These are phyloP conservation scores for Amphirosellinia nigrospora DNA, from an alignment of 495 filamentous ascomycete species.

Conservation along the genomic window DNA sequence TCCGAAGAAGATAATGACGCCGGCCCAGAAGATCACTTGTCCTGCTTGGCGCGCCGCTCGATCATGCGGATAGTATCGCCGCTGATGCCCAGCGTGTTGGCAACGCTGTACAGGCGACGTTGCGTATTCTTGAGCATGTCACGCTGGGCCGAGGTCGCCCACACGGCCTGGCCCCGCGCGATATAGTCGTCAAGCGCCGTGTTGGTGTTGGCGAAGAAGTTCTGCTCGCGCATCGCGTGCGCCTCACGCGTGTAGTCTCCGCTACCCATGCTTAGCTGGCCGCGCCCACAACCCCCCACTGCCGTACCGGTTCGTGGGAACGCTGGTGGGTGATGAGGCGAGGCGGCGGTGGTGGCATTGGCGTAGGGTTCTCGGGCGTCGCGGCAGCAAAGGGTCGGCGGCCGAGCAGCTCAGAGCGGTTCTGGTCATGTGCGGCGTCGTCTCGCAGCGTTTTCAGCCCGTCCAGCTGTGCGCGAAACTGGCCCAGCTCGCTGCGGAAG, in stretches of 20 bases:
- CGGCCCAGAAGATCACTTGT: slow-evolving; percentile 97
- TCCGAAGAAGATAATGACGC: slow-evolving; percentile 84
- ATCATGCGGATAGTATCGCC: slow-evolving; percentile 97
- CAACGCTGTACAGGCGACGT: slow-evolving; percentile 85
- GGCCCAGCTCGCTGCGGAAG: slow-evolving; percentile 81
- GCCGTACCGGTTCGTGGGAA: slow-evolving; percentile 41
- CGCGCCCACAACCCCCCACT: slow-evolving; percentile 43
- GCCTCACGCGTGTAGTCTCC: slow-evolving; percentile 72
- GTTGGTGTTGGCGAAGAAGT: slow-evolving; percentile 80
- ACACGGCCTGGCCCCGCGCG: slow-evolving; percentile 88
- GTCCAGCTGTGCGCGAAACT: slow-evolving; percentile 79
- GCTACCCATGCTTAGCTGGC: slow-evolving; percentile 59
- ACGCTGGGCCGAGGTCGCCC: slow-evolving; percentile 87
- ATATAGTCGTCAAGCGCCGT: slow-evolving; percentile 90
- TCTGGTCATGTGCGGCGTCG: slow-evolving; percentile 72
- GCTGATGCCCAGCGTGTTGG: slow-evolving; percentile 90
- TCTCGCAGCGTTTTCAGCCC: slow-evolving; percentile 75
- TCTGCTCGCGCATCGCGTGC: slow-evolving; percentile 89
- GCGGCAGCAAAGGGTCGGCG: slow-evolving; percentile 83
- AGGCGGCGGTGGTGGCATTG: slow-evolving; percentile 47
- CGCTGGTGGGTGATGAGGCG: slow-evolving; percentile 27
- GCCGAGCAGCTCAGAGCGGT: slow-evolving; percentile 84
- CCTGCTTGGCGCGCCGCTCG: slow-evolving; percentile 86
- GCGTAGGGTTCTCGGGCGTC: slow-evolving; percentile 96
- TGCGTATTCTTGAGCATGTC: slow-evolving; percentile 96